Evolutionary conservation across 31 red algal species (phyloP).

Genomic region (Asparagopsis taxiformis): DNA sequence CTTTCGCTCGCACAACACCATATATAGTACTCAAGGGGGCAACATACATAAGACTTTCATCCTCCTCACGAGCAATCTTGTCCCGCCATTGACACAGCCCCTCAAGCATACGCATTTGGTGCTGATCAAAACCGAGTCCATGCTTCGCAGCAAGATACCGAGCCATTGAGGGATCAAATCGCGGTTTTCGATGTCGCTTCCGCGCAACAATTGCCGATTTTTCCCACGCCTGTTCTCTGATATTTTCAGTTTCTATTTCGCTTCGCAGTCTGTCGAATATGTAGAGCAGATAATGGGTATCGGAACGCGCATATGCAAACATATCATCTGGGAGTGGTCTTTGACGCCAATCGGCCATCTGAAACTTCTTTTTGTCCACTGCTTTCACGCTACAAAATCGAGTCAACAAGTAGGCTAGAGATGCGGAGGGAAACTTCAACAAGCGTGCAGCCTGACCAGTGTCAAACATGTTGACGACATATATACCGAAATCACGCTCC

Average conservation of each 20-base stretch:
- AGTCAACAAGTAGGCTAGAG: conserved; percentile 70
- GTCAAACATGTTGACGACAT: conserved; percentile 94
- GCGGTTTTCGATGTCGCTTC: conserved; percentile 47
- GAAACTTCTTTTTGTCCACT: conserved; percentile 78
- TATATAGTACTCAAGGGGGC: conserved; percentile 45
- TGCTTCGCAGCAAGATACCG: conserved; percentile 43
- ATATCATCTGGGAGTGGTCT: conserved; percentile 81
- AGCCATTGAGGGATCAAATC: conserved; percentile 36
- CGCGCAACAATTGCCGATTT: conserved; percentile 47
- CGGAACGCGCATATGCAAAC: conserved; percentile 86
- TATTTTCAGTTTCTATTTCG: conserved; percentile 42
- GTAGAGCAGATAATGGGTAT: conserved; percentile 97
- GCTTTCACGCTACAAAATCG: conserved; percentile 46
- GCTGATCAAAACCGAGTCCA: conserved; percentile 32
- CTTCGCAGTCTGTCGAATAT: conserved; percentile 76
- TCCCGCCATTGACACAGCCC: conserved; percentile 88
- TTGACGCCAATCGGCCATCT: conserved; percentile 92
- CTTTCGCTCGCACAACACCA: conserved; percentile 50
- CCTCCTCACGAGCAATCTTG: conserved; percentile 70
- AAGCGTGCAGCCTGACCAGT: conserved; percentile 80
- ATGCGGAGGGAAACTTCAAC: conserved; percentile 61
- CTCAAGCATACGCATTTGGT: conserved; percentile 59
- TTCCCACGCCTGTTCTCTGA: conserved; percentile 31
- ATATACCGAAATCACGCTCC: conserved; percentile 93
- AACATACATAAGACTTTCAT: conserved; percentile 89